phyloP scores from a whole-genome alignment of 208 protist species.

The Crithidia mellificae region DNA sequence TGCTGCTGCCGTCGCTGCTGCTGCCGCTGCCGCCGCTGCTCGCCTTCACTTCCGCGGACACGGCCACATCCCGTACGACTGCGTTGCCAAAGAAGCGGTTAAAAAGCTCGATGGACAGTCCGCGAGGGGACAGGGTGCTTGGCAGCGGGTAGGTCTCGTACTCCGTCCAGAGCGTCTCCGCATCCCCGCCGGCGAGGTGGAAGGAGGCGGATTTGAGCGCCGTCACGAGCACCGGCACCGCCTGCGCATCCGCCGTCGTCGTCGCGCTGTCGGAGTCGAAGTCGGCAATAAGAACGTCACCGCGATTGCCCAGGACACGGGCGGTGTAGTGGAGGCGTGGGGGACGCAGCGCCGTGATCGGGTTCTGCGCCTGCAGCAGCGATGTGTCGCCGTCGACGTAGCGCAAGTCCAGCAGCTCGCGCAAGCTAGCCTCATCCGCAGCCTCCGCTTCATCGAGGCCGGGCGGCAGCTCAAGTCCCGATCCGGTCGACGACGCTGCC shows the following conservation, averaged over 20 bases:
- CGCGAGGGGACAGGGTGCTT: conserved; percentile 31
- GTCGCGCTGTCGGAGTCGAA: conserved; percentile 36
- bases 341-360: conserved; percentile 42
- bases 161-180: conserved; percentile 80
- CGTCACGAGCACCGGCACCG: conserved; percentile 66
- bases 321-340: conserved; percentile 57
- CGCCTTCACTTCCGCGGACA: too few relatives aligned
- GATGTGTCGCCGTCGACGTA: conserved; percentile 38
- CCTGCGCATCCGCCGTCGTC: conserved; percentile 40
- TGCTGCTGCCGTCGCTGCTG: not conserved
- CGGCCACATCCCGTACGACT: not conserved
- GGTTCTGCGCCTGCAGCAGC: conserved; percentile 15
- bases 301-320: conserved; percentile 64
- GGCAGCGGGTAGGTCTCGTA: conserved; percentile 74
- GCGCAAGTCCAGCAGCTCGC: conserved; percentile 23
- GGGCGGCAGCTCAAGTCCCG: too few relatives aligned
- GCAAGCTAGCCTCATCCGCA: conserved; percentile 1
- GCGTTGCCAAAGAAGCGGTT: conserved; percentile 63
- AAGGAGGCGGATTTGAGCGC: conserved; percentile 68
- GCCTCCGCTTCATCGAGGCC: not conserved
- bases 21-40: not conserved
- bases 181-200: conserved; percentile 56
- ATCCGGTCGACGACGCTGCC: not conserved
- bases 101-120: conserved; percentile 73
- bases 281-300: conserved; percentile 75